Conservation (phyloP, 768 basidiomycete species). For the Lactifluus rugatus region DNA sequence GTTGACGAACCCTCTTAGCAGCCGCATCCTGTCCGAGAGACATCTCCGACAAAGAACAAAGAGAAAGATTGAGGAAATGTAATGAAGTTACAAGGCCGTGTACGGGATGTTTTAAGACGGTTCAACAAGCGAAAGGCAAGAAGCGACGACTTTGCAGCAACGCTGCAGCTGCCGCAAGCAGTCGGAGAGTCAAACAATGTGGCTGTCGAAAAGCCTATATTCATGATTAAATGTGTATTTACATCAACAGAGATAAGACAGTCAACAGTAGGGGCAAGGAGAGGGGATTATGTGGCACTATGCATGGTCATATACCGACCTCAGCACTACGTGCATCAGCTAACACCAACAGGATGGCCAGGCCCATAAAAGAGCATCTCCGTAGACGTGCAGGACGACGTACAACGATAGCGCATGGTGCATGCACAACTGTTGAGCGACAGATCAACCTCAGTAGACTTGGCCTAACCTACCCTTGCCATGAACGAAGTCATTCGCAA, state of each 20-base stretch:
- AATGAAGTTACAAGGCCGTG: neutral
- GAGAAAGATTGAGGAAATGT: neutral
- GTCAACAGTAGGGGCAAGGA: neutral
- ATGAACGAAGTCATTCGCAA: neutral
- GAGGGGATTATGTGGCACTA: neutral
- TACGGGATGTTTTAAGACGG: neutral
- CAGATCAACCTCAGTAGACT: neutral
- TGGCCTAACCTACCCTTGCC: neutral
- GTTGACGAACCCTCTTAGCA: constrained; percentile 18
- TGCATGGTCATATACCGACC: neutral
- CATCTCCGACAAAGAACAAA: neutral
- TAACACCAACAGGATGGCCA: neutral
- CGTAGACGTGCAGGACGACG: neutral
- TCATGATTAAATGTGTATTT: constrained; percentile 6
- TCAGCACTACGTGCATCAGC: neutral
- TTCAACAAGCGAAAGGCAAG: neutral
- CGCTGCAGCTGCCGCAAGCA: constrained; percentile 12
- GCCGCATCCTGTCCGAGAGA: constrained; percentile 17
- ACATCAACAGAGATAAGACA: neutral
- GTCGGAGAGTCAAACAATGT: constrained; percentile 30
- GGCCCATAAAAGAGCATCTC: neutral
- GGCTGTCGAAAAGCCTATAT: constrained; percentile 22
- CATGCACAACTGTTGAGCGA: neutral
- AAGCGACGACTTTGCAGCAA: neutral
- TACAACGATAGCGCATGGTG: neutral